A percentile compares a stretch with the other conserved stretches of the same genome.
phyloP scores from a whole-genome alignment of 2,329 filamentous ascomycete genomes.

The Penicillium janthinellum region DNA sequence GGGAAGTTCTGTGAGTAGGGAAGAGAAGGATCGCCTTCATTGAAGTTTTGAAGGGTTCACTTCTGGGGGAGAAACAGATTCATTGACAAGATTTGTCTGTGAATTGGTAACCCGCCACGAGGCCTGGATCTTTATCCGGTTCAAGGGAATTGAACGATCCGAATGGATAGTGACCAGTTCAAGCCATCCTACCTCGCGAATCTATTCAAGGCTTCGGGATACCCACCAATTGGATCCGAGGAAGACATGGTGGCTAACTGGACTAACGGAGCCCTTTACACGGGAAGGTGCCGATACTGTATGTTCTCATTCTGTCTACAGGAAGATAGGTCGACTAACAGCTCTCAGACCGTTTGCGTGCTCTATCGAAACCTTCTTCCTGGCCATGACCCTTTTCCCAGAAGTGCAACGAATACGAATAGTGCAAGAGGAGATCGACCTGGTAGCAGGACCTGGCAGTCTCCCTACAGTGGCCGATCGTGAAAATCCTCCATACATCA shows the following conservation, averaged over 20 bases:
- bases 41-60: too few relatives aligned
- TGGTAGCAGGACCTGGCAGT: conserved; percentile 29
- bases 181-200: background rate
- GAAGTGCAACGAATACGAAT: conserved; percentile 55
- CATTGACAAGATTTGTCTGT: too few relatives aligned
- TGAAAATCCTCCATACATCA: conserved; percentile 37
- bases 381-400: conserved; percentile 55
- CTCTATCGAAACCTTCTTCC: conserved; percentile 47
- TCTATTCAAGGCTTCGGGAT: conserved; percentile 27
- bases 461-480: conserved; percentile 44
- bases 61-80: too few relatives aligned
- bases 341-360: conserved; percentile 42
- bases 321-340: background rate
- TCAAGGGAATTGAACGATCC: too few relatives aligned
- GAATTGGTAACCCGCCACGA: too few relatives aligned
- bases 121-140: too few relatives aligned
- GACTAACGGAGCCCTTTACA: conserved; percentile 46
- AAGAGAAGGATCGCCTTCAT: too few relatives aligned
- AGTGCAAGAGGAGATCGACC: conserved; percentile 50
- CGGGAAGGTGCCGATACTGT: conserved; percentile 47
- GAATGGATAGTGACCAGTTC: background rate
- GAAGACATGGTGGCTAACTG: conserved; percentile 45
- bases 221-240: conserved; percentile 23
- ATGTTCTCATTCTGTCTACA: background rate
- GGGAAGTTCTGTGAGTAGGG: too few relatives aligned